Conservation (phyloP, 768 basidiomycete genomes). For the Boletus patriciae region DNA sequence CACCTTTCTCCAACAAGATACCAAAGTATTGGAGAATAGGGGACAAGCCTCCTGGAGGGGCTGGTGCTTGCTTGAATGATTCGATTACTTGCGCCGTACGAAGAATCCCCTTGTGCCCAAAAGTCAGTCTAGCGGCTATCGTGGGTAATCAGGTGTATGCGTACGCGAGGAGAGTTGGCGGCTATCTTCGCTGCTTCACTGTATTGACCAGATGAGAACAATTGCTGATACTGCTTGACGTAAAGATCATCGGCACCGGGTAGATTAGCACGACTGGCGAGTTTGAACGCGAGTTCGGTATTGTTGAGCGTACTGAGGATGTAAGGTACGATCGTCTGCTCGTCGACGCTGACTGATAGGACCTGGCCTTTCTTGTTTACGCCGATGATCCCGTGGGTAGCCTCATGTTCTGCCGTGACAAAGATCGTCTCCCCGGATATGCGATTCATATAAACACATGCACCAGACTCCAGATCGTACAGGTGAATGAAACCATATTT, state of each 20-base stretch:
- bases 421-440: conserved; percentile 99
- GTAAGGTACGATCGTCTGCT: conserved; percentile 94
- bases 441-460: conserved; percentile 99
- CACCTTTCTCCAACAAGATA: conserved; percentile 96
- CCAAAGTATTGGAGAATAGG: conserved; percentile 99
- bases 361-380: conserved; percentile 99
- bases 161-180: conserved; percentile 90
- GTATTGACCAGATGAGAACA: conserved; percentile 87
- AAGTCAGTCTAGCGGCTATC: conserved; percentile 1
- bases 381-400: conserved; percentile 92
- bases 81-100: conserved; percentile 95
- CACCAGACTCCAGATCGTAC: conserved; percentile 95
- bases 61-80: conserved; percentile 94
- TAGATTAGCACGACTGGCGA: conserved; percentile 92
- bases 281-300: conserved; percentile 95
- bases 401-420: conserved; percentile 95
- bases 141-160: conserved; percentile 19
- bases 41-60: conserved; percentile 83
- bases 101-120: conserved; percentile 70
- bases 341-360: conserved; percentile 94
- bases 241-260: conserved; percentile 98
- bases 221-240: conserved; percentile 87
- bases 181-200: conserved; percentile 96
- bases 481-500: conserved; percentile 99
- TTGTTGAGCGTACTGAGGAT: conserved; percentile 93